Evolutionary conservation across 2,329 filamentous ascomycete genomes (phyloP).

Genomic region (Penicillium nordicum): DNA sequence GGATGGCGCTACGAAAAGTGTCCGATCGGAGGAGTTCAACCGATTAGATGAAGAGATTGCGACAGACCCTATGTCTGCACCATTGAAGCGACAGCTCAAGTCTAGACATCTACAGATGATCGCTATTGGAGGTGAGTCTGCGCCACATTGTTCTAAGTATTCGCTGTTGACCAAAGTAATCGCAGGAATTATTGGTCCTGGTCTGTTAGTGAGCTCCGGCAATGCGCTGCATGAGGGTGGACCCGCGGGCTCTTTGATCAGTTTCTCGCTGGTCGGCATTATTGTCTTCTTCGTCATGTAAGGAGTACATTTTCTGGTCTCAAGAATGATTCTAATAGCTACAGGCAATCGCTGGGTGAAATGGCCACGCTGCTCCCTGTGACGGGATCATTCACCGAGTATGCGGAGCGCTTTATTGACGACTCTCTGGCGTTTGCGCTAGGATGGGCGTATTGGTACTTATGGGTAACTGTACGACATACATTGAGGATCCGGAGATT

Average conservation of each 20-base stretch:
- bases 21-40: background rate
- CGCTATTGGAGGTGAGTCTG: slow-evolving; percentile 60
- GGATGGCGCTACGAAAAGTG: slow-evolving; percentile 7
- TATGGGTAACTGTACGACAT: slow-evolving; percentile 41
- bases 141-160: background rate
- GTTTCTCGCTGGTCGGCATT: slow-evolving; percentile 68
- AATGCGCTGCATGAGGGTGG: slow-evolving; percentile 66
- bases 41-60: slow-evolving; percentile 3
- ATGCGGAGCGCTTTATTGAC: slow-evolving; percentile 69
- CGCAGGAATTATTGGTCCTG: slow-evolving; percentile 61
- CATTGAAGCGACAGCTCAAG: slow-evolving; percentile 49
- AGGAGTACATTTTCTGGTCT: background rate
- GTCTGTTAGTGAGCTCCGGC: slow-evolving; percentile 68
- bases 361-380: slow-evolving; percentile 70
- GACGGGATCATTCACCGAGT: slow-evolving; percentile 67
- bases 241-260: slow-evolving; percentile 68
- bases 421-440: slow-evolving; percentile 66
- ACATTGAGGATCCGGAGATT: background rate
- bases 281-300: slow-evolving; percentile 55
- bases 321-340: slow-evolving; percentile 4
- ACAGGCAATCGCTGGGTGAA: slow-evolving; percentile 73
- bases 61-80: slow-evolving; percentile 22
- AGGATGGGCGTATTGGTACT: slow-evolving; percentile 66
- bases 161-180: background rate
- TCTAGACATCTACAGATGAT: slow-evolving; percentile 63